A percentile compares a stretch with the other conserved stretches of the same genome.
These are phyloP conservation scores for Penicillium sp. DNA, from an alignment of 2,329 filamentous ascomycete genomes.

Conservation along the genomic window DNA sequence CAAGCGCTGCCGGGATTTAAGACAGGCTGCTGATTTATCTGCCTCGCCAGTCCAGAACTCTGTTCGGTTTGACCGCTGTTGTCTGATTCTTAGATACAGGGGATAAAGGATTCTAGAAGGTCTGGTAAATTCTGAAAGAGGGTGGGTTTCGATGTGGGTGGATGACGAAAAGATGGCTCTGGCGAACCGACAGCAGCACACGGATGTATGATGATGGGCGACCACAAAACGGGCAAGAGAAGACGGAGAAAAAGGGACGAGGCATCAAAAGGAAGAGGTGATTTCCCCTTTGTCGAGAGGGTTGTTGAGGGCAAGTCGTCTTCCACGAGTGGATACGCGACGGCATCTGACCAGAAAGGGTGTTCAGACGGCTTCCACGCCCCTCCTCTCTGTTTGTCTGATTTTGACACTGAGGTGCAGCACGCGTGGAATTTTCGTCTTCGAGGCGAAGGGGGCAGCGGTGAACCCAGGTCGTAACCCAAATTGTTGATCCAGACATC, in stretches of 20 bases:
- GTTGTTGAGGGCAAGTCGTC: constrained; percentile 22
- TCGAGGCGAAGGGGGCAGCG: constrained; percentile 29
- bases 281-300: constrained; percentile 30
- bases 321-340: constrained; percentile 27
- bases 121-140: constrained; percentile 21
- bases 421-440: constrained; percentile 15
- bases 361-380: constrained; percentile 17
- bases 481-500: constrained; percentile 23
- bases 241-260: constrained; percentile 16
- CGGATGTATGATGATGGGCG: constrained; percentile 17
- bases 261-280: constrained; percentile 21
- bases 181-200: constrained; percentile 17
- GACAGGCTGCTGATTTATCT: constrained; percentile 22
- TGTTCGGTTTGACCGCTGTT: constrained; percentile 19
- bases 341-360: constrained; percentile 24
- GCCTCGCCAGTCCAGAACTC: constrained; percentile 18
- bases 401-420: constrained; percentile 15
- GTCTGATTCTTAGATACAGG: constrained; percentile 18
- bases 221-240: constrained; percentile 21
- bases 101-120: constrained; percentile 35
- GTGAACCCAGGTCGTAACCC: constrained; percentile 25
- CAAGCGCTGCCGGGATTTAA: constrained; percentile 14
- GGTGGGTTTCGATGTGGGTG: constrained; percentile 17
- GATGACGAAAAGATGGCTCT: constrained; percentile 20
- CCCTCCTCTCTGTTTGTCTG: constrained; percentile 26